Evolutionary conservation across 306 rosid genomes (phyloP), one percentile per base, ranked within the genome.

Genomic region (Lathyrus aphaca): DNA sequence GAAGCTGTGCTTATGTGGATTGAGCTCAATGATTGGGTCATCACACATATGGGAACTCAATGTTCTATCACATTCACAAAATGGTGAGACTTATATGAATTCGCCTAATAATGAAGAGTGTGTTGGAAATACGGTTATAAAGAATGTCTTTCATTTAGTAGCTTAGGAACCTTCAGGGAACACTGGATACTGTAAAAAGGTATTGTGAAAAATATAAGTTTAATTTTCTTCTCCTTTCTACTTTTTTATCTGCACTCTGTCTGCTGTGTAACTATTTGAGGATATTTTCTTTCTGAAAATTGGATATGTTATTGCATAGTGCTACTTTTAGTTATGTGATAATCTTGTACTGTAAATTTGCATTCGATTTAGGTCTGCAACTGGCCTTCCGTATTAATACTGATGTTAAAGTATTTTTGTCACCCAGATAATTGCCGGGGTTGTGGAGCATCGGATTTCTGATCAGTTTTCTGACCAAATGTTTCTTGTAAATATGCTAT

Each of bases 371-470:
- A 57, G 27, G 64, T 50, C 29, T 69, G 14, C 16, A 4, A 60
- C 67, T 78, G 46, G 35, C 59, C 64, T 66, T 74, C 42, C 23
- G 29, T 61, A 30, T 74, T 70, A 50, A 53, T 72, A 48, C 74
- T 68, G 70, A 74, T 53, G 32, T 65, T 59, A 25, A 63, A 71
- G 69, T 51, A 29, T 51, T 46, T 56, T 55, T 80, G n/a, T 54
- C 27, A 27, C 66, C 74, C 90, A 94, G 97, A 76, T 94, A 69
- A 94, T 94, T 77, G 98, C 98, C 42, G 98, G 98, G 68, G 42
- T 88, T 69, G 88, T 94, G 73, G 97, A 94, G 86, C 97, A 90
- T 77, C 86, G 98, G 70, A 58, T 94, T 59, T 80, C 96, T 23
- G 97, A 90, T 6, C 80, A 82, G 74, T 84, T 90, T 77, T 12